A percentile compares a stretch with the other conserved stretches of the same genome.
Conservation (phyloP, 371 early-diverging fungal genomes). For the Mortierella sp. region DNA sequence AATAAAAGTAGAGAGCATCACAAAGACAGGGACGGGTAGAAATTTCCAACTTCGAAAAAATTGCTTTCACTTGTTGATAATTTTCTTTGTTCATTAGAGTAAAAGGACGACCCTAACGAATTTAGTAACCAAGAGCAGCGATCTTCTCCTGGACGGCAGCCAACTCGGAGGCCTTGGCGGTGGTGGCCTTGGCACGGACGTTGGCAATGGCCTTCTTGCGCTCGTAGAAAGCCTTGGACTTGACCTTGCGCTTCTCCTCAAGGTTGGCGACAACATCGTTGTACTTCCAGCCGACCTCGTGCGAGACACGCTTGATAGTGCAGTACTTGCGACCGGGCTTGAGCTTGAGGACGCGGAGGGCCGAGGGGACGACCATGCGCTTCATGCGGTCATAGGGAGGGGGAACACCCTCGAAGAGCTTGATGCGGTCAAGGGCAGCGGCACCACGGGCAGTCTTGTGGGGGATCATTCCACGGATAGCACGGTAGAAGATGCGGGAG, state of each 20-base stretch:
- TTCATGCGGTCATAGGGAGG: constrained; percentile 97
- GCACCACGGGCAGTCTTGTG: constrained; percentile 99
- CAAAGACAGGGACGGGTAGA: too few species aligned
- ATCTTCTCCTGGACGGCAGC: constrained; percentile 66
- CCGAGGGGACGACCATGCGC: constrained; percentile 97
- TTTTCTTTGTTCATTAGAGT: constrained; percentile 24
- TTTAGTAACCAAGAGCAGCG: constrained; percentile 71
- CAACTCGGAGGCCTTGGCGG: constrained; percentile 65
- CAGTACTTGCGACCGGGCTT: constrained; percentile 98
- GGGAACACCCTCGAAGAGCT: constrained; percentile 99
- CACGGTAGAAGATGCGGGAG: constrained; percentile 97
- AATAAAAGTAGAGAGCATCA: too few species aligned
- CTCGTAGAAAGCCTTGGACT: constrained; percentile 92
- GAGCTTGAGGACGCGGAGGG: constrained; percentile 96
- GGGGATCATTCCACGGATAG: constrained; percentile 99
- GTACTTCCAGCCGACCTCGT: constrained; percentile 99
- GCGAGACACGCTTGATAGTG: constrained; percentile 93
- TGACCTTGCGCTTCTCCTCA: constrained; percentile 98
- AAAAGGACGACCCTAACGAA: constrained; percentile 20
- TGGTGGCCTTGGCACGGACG: constrained; percentile 69
- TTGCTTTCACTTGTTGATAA: constrained; percentile 4
- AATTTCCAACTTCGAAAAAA: too few species aligned
- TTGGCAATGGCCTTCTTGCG: constrained; percentile 83
- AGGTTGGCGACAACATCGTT: constrained; percentile 94
- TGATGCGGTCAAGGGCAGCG: constrained; percentile 96